Evolutionary conservation across 768 basidiomycete genomes (phyloP).

Genomic region (Phylloporus rhodoxanthus): DNA sequence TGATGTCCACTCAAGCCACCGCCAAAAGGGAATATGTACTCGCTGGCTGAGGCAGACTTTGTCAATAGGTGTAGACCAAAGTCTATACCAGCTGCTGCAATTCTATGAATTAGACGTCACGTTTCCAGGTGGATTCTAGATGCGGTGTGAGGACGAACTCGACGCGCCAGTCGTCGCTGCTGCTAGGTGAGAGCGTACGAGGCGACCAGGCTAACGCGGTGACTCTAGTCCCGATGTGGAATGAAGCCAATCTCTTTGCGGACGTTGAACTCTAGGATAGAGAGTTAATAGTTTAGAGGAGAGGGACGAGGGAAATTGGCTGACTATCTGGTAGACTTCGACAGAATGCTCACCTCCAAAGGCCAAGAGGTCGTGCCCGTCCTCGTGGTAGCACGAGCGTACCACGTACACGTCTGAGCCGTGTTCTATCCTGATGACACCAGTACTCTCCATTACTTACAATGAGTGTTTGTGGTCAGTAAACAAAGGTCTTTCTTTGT

Average conservation of each 20-base stretch:
- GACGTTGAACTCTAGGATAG: slow-evolving; percentile 37
- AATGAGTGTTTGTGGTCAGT: too few relatives aligned
- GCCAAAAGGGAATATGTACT: slow-evolving; percentile 64
- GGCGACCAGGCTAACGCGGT: slow-evolving; percentile 80
- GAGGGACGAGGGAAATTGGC: slow-evolving; percentile 21
- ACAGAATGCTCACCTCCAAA: slow-evolving; percentile 70
- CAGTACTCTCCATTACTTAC: slow-evolving; percentile 43
- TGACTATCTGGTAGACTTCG: slow-evolving; percentile 59
- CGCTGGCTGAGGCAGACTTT: slow-evolving; percentile 42
- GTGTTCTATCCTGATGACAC: slow-evolving; percentile 50
- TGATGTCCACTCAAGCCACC: slow-evolving; percentile 80
- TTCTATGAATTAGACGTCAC: slow-evolving; percentile 36
- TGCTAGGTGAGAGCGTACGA: slow-evolving; percentile 57
- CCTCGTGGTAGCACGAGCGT: slow-evolving; percentile 56
- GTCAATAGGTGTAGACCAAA: slow-evolving; percentile 67
- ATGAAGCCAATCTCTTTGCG: slow-evolving; percentile 55
- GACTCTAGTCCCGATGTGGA: slow-evolving; percentile 64
- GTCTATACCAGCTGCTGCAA: slow-evolving; percentile 62
- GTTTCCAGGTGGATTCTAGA: slow-evolving; percentile 1
- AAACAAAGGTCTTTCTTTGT: background rate
- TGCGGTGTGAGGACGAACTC: slow-evolving; percentile 45
- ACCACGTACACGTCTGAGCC: slow-evolving; percentile 56
- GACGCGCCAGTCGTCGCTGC: slow-evolving; percentile 60
- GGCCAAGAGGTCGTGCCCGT: slow-evolving; percentile 63
- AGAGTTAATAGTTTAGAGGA: slow-evolving; percentile 1